Evolutionary conservation across 129 eudicot species (phyloP).

Genomic region (Lonicera japonica): DNA sequence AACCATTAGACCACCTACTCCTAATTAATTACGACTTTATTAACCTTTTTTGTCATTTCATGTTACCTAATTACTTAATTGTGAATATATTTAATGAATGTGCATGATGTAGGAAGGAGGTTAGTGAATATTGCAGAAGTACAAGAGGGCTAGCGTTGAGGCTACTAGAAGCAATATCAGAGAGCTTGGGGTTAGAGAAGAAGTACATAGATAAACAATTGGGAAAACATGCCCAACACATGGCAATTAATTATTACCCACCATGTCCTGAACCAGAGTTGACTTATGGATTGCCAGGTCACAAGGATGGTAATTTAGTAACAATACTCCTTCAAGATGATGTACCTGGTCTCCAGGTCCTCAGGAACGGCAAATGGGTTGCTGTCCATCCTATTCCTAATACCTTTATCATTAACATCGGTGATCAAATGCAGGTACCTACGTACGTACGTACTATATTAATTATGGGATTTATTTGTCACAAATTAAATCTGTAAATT

Average conservation of each 20-base stretch:
- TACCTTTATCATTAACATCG: constrained; percentile 29
- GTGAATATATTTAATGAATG: too few species aligned
- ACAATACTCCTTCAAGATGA: constrained; percentile 81
- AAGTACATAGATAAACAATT: constrained; percentile 23
- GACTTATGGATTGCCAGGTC: constrained; percentile 79
- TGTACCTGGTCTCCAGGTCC: constrained; percentile 36
- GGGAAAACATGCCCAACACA: constrained; percentile 40
- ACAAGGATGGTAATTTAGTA: constrained; percentile 73
- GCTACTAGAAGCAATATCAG: constrained; percentile 32
- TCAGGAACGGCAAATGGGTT: constrained; percentile 26
- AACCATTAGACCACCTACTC: neutral
- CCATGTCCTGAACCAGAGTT: constrained; percentile 79
- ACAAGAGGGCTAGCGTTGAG: constrained; percentile 15
- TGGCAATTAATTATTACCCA: constrained; percentile 61
- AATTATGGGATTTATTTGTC: too few species aligned
- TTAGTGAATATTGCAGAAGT: constrained; percentile 30
- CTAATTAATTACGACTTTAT: too few species aligned
- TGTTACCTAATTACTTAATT: too few species aligned
- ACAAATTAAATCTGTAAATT: too few species aligned
- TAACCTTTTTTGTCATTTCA: neutral
- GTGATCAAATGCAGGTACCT: constrained; percentile 39
- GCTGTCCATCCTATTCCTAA: constrained; percentile 33
- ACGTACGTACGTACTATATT: neutral
- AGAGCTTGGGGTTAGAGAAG: constrained; percentile 27
- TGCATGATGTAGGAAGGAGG: constrained; percentile 9